Percentiles rank a stretch among this genome's conserved stretches.
phyloP scores from a whole-genome alignment of 805 yeast species.

The Metschnikowia rubicola region DNA sequence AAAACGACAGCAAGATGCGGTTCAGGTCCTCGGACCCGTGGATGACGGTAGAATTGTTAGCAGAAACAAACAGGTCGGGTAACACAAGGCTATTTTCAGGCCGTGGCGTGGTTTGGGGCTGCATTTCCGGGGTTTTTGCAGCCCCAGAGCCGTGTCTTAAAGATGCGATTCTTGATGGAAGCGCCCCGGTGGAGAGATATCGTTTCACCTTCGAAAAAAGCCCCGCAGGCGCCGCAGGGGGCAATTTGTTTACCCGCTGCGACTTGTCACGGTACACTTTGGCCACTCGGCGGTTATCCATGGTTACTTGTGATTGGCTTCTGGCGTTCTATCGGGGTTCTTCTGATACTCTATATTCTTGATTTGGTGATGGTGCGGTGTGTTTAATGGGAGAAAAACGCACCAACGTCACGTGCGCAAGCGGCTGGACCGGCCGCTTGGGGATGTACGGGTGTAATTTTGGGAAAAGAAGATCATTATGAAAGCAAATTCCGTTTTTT shows the following conservation, averaged over 20 bases:
- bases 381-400: not conserved
- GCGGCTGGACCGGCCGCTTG: too few species aligned
- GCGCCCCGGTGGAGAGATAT: slow-evolving; percentile 20
- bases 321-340: too few species aligned
- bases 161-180: slow-evolving; percentile 4
- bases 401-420: not conserved
- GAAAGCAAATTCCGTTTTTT: too few species aligned
- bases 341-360: not conserved
- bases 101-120: not conserved
- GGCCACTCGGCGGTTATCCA: slow-evolving; percentile 37
- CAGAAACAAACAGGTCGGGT: slow-evolving; percentile 10
- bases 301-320: slow-evolving; percentile 5
- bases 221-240: slow-evolving; percentile 23
- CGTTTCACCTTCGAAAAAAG: slow-evolving; percentile 28
- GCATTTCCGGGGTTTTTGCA: not conserved
- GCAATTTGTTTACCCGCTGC: slow-evolving; percentile 18
- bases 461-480: too few species aligned
- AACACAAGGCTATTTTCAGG: slow-evolving; percentile 10
- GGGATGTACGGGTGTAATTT: too few species aligned
- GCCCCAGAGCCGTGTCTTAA: not conserved
- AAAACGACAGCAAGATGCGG: slow-evolving; percentile 63
- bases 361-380: not conserved
- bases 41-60: slow-evolving; percentile 10
- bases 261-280: slow-evolving; percentile 26
- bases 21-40: slow-evolving; percentile 33